Percentiles rank a stretch among this genome's conserved stretches.
phyloP scores from a whole-genome alignment of 2,329 filamentous ascomycete genomes.

The Beauveria sp. region DNA sequence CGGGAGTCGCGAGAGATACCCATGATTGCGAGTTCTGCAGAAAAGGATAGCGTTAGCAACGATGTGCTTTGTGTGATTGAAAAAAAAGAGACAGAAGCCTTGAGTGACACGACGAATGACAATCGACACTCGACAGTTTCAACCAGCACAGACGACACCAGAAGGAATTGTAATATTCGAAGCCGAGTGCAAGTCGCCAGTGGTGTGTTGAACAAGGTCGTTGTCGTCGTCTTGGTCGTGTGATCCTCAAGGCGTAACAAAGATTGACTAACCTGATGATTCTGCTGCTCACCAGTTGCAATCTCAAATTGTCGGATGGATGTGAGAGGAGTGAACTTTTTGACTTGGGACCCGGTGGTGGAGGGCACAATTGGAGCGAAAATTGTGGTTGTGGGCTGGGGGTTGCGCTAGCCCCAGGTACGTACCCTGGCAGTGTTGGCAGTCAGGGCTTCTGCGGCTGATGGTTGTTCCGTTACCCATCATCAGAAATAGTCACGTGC shows the following conservation, averaged over 20 bases:
- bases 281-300: slow-evolving; percentile 39
- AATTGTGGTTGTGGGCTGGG: slow-evolving; percentile 34
- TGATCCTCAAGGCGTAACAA: neutral
- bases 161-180: neutral
- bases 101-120: neutral
- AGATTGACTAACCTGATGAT: slow-evolving; percentile 40
- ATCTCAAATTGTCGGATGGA: slow-evolving; percentile 34
- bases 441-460: slow-evolving; percentile 18
- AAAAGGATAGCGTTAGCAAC: slow-evolving; percentile 19
- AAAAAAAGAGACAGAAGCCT: neutral
- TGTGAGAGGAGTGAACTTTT: slow-evolving; percentile 32
- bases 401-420: slow-evolving; percentile 28
- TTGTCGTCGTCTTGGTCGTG: slow-evolving; percentile 11
- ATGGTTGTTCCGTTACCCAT: neutral
- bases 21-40: slow-evolving; percentile 72
- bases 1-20: slow-evolving; percentile 99
- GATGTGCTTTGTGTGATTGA: neutral
- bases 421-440: slow-evolving; percentile 18
- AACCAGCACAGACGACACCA: neutral
- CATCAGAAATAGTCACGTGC: neutral
- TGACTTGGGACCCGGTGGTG: slow-evolving; percentile 19
- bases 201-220: slow-evolving; percentile 18
- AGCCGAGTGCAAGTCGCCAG: neutral
- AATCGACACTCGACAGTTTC: neutral
- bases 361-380: slow-evolving; percentile 27